Evolutionary conservation across 257 asterid species (phyloP), one percentile per base, ranked within the genome.

Genomic region (Solanum okadae): DNA sequence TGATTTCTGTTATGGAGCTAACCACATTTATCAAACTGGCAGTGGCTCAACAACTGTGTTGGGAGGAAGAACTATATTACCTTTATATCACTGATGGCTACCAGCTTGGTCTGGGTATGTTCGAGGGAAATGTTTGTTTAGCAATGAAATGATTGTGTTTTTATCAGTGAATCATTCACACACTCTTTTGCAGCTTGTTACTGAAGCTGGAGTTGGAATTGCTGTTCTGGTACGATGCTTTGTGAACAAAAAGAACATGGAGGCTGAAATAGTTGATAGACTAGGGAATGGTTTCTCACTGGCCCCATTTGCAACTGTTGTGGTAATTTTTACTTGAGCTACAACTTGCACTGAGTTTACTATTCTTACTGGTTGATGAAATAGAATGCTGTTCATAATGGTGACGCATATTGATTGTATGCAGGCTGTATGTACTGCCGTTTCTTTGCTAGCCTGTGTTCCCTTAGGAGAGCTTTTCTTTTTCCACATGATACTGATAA

Each of bases 11-110:
- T 71, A 37, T 11, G 86, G 75, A 72, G 52, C 85, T 93, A 89
- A 92, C 91, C 75, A 88, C 72, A 78, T 88, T 38, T 87, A 56
- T 89, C 87, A 75, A 84, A 86, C 35, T 86, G 92, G 87, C 92
- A 97, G 99, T 97, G 99, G 99, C 98, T 97, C 87, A 97, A 97
- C 88, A 97, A 97, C 91, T 97, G 99, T 86, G 99, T 97, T 31
- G 99, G 99, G 49, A 93, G 98, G 68, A 97, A 96, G 89, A 97
- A 97, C 92, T 97, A 97, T 87, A 89, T 67, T 10, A 95, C 99
- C 9, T 97, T 97, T 90, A 93, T 97, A 88, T 91, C 93, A 68
- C 95, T 97, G 59, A 97, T 97, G 99, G 98, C 94, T 89, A 79
- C 88, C 90, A 95, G 99, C 90, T 93, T 97, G 90, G 89, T 96